Evolutionary conservation across 352 stramenopile genomes (phyloP).

Genomic region (Phytophthora fragariaefolia): DNA sequence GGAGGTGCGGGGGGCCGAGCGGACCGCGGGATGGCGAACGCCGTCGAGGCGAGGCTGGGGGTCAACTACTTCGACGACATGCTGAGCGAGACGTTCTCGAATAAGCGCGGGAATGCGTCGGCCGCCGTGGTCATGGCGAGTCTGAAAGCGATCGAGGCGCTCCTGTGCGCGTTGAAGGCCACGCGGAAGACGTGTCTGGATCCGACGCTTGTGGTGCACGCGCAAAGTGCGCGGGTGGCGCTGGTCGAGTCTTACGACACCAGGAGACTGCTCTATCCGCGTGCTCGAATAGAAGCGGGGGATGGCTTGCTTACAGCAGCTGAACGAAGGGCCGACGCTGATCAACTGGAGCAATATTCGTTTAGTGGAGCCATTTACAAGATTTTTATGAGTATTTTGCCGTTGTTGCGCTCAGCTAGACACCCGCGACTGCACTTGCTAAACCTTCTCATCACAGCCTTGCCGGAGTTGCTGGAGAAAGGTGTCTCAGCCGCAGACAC

Average conservation of each 20-base stretch:
- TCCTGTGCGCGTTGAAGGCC: conserved; percentile 53
- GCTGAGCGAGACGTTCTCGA: conserved; percentile 45
- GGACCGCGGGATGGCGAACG: conserved; percentile 18
- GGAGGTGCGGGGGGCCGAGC: conserved; percentile 6
- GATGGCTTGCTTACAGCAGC: neutral
- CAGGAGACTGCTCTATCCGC: conserved; percentile 45
- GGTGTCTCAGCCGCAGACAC: neutral
- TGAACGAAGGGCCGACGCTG: neutral
- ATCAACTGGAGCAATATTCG: conserved; percentile 41
- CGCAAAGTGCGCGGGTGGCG: conserved; percentile 25
- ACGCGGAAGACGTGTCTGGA: conserved; percentile 44
- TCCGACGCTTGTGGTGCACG: conserved; percentile 51
- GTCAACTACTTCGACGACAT: conserved; percentile 84
- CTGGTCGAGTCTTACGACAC: conserved; percentile 42
- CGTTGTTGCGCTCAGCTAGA: conserved; percentile 47
- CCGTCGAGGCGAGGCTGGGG: conserved; percentile 47
- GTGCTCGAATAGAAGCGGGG: conserved; percentile 19
- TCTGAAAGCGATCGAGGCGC: conserved; percentile 68
- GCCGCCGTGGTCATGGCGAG: conserved; percentile 63
- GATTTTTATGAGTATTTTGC: conserved; percentile 58
- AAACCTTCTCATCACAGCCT: conserved; percentile 52
- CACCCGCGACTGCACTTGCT: conserved; percentile 67
- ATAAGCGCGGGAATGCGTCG: conserved; percentile 54
- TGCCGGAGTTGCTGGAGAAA: conserved; percentile 45
- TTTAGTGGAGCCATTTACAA: conserved; percentile 48